These are phyloP conservation scores for Acarospora socialis DNA, from an alignment of 2,329 filamentous ascomycete genomes.

Conservation along the genomic window DNA sequence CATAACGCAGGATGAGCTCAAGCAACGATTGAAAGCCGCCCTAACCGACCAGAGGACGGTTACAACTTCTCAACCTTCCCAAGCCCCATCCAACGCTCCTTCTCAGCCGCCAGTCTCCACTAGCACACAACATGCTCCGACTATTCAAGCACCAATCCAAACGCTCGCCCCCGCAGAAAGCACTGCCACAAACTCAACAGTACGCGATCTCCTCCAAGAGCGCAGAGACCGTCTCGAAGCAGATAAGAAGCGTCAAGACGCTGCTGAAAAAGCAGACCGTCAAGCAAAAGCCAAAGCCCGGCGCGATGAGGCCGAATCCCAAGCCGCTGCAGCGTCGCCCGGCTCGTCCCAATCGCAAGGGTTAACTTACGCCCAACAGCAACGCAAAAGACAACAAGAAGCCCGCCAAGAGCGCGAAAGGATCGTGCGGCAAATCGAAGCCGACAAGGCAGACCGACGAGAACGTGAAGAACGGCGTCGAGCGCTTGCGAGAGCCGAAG, in stretches of 20 bases:
- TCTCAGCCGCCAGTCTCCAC: conserved; percentile 8
- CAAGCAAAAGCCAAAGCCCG: conserved; percentile 22
- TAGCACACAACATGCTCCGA: conserved; percentile 12
- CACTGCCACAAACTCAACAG: conserved; percentile 1
- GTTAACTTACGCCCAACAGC: conserved; percentile 37
- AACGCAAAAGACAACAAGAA: conserved; percentile 49
- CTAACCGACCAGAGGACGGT: conserved; percentile 17
- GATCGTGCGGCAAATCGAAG: conserved; percentile 60
- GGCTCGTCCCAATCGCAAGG: conserved; percentile 28
- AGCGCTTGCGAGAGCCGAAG: conserved; percentile 20
- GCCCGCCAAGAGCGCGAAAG: conserved; percentile 54
- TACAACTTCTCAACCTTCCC: background rate
- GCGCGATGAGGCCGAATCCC: conserved; percentile 22
- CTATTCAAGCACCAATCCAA: conserved; percentile 3
- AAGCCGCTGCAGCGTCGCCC: conserved; percentile 5
- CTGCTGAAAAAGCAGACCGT: conserved; percentile 31
- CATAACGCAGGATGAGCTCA: conserved; percentile 51
- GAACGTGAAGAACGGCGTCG: conserved; percentile 39
- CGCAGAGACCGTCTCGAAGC: conserved; percentile 33
- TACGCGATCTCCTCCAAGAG: conserved; percentile 35
- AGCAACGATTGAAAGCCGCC: conserved; percentile 37
- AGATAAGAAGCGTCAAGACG: conserved; percentile 28
- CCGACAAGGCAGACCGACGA: conserved; percentile 57
- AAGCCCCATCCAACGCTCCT: conserved; percentile 1
- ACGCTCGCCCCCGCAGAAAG: conserved; percentile 4